Evolutionary conservation across 2,329 filamentous ascomycete genomes (phyloP), one percentile per base, ranked within the genome.

Genomic region (Colletotrichum siamense): DNA sequence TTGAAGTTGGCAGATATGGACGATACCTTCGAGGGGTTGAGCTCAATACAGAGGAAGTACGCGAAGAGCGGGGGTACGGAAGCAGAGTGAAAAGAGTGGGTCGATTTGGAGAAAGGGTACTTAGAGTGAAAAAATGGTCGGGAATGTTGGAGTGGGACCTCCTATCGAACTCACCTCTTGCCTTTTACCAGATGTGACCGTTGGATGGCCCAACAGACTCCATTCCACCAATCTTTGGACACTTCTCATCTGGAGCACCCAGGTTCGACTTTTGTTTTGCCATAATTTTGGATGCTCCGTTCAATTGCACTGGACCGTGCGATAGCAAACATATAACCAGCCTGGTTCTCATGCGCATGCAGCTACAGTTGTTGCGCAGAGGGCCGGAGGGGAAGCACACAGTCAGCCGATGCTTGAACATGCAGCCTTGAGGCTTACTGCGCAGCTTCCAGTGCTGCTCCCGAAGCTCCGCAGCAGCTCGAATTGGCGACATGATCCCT

Each of bases 121-220:
- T 82, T 84, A 79, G 15, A 0, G 1, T 13, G 5, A 2, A 39
- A 34, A 30, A 13, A 1, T 1, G 4, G 0, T 9, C 4, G 1
- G 0, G 0, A 62, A 2, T 36, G 24, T 81, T 87, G 89, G 90
- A 90, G 89, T 91, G 89, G 88, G 89, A 91, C 88, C 89, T 87
- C 84, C 89, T 91, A 91, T 85, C 85, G 89, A 91, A 92, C 89
- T 89, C 89, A 91, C 89, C 89, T 91, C 90, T 92, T 92, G 90
- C 89, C 89, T 91, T 92, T 92, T 92, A 92, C 91, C 91, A 92
- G 91, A 92, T 90, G 90, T 91, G 90, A 89, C 91, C 90, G 89
- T 91, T 90, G 89, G 77, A 67, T 77, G 79, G 84, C 84, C 83
- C 84, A 85, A 76, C 79, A 84, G 81, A 85, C 84, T 85, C 84